Evolutionary conservation across 2,329 filamentous ascomycete species (phyloP).

Genomic region (Cladosporium sp.): DNA sequence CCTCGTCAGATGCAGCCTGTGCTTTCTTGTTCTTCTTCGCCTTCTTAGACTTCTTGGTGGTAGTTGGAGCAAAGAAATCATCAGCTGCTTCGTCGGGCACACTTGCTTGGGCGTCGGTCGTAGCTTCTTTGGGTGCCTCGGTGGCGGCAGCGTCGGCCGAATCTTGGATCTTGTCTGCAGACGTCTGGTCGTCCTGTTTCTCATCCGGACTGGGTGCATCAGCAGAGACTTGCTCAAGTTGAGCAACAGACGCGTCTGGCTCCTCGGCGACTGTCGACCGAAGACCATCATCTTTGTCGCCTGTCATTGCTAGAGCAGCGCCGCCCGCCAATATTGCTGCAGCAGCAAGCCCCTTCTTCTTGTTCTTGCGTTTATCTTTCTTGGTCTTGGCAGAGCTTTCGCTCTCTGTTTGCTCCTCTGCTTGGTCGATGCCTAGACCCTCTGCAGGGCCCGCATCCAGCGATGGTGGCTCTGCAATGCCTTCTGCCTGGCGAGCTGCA

Average conservation of each 20-base stretch:
- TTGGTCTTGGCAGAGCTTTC: slow-evolving; percentile 21
- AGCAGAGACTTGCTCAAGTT: not conserved
- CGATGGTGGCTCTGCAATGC: not conserved
- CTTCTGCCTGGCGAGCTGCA: slow-evolving; percentile 5
- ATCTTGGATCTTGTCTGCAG: not conserved
- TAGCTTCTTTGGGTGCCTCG: not conserved
- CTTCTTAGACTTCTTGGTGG: slow-evolving; percentile 22
- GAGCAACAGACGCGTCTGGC: not conserved
- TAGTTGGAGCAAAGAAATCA: slow-evolving; percentile 2
- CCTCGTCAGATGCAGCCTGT: slow-evolving; percentile 2
- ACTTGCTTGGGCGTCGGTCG: slow-evolving; percentile 4
- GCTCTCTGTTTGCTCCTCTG: not conserved
- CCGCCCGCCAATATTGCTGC: slow-evolving; percentile 27
- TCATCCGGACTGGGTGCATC: not conserved
- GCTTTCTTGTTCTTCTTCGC: slow-evolving; percentile 26
- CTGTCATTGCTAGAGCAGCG: slow-evolving; percentile 17
- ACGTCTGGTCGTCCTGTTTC: not conserved
- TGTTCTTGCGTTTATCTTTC: slow-evolving; percentile 26
- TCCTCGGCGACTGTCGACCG: not conserved
- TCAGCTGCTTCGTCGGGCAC: slow-evolving; percentile 4
- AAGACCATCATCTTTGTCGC: slow-evolving; percentile 4
- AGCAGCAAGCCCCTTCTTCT: slow-evolving; percentile 17
- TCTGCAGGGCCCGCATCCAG: not conserved
- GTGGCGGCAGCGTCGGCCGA: not conserved
- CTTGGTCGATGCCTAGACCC: slow-evolving; percentile 3